phyloP scores from a whole-genome alignment of 2,329 filamentous ascomycete genomes.

The Neonectria punicea region DNA sequence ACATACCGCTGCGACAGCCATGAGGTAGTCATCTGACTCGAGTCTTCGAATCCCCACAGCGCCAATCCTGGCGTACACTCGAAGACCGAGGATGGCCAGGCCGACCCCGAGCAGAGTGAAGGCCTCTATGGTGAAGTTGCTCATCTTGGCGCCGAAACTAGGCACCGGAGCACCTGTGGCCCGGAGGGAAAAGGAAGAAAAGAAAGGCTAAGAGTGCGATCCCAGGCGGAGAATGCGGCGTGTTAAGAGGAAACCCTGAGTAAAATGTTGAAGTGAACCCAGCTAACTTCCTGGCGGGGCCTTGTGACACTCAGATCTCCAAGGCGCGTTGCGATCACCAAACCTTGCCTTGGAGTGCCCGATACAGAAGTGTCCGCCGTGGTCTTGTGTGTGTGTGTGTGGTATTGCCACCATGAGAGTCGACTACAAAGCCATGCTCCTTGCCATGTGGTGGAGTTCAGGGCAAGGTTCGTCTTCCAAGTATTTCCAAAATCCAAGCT shows the following conservation, averaged over 20 bases:
- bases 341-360: background rate
- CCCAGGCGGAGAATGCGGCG: background rate
- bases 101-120: constrained; percentile 51
- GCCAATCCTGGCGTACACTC: constrained; percentile 49
- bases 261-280: background rate
- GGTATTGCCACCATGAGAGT: background rate
- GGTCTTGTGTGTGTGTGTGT: background rate
- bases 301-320: constrained; percentile 6
- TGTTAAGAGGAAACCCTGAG: constrained; percentile 7
- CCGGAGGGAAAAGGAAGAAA: background rate
- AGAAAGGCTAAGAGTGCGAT: background rate
- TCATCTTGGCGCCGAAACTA: constrained; percentile 18
- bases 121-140: constrained; percentile 46
- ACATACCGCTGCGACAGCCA: constrained; percentile 49
- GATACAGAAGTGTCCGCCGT: background rate
- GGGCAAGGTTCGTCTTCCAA: background rate
- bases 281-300: background rate
- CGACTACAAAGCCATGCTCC: background rate
- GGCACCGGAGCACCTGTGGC: constrained; percentile 1
- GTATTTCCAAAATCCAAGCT: background rate
- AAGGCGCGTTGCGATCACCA: background rate
- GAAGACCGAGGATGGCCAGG: constrained; percentile 47
- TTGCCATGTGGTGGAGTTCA: background rate
- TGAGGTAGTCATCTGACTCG: constrained; percentile 50
- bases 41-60: constrained; percentile 47